phyloP scores from a whole-genome alignment of 176 grass and related monocot genomes.

The Hyparrhenia diplandra region DNA sequence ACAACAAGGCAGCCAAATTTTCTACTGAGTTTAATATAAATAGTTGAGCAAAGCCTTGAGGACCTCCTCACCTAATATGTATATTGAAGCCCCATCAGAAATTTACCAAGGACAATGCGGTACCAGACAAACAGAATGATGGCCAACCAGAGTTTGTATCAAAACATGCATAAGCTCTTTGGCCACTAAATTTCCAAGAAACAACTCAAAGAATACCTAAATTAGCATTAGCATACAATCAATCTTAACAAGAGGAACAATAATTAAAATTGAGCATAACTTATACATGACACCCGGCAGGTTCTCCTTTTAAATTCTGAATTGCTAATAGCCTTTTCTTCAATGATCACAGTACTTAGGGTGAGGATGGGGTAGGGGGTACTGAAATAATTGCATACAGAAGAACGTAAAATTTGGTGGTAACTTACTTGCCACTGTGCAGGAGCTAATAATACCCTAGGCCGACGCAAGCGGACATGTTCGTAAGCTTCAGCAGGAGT shows the following conservation, averaged over 20 bases:
- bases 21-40: neutral
- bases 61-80: neutral
- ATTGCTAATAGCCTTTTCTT: neutral
- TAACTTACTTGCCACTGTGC: conserved; percentile 69
- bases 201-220: neutral
- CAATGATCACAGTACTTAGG: neutral
- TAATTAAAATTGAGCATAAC: neutral
- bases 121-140: neutral
- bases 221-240: conserved; percentile 4
- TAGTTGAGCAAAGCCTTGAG: neutral
- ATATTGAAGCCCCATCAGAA: too few species aligned
- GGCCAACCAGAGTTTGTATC: neutral
- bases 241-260: neutral
- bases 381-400: neutral
- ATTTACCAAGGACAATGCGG: neutral
- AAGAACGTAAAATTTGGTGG: neutral
- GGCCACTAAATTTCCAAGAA: neutral
- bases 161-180: neutral
- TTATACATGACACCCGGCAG: neutral
- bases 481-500: conserved; percentile 66
- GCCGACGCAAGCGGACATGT: conserved; percentile 73
- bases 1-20: neutral
- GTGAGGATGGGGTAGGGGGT: too few species aligned
- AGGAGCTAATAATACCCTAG: conserved; percentile 80
- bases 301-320: neutral